phyloP scores from a whole-genome alignment of 129 eudicot species.

The Chrysanthemum lavandulifolium region DNA sequence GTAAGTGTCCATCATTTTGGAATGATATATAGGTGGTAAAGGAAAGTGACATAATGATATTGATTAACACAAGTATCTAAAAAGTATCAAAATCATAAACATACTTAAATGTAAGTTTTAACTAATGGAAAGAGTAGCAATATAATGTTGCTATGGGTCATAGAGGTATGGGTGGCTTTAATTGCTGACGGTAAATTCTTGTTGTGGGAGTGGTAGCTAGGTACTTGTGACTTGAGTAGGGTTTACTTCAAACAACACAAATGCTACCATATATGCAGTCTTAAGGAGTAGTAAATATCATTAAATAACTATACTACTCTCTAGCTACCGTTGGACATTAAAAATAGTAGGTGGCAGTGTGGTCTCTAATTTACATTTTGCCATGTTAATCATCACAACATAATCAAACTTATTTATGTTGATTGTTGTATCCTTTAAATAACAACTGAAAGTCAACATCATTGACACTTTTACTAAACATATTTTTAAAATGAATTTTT shows the following conservation, averaged over 20 bases:
- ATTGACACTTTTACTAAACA: neutral
- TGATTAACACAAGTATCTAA: neutral
- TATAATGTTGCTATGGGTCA: neutral
- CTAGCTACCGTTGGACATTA: constrained; percentile 28
- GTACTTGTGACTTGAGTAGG: constrained; percentile 12
- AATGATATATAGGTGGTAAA: neutral
- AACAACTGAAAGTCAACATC: neutral
- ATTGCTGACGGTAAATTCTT: constrained; percentile 16
- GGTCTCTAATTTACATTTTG: constrained; percentile 2
- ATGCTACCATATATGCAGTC: constrained; percentile 10
- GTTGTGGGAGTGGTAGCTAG: constrained; percentile 4
- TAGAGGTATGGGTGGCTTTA: constrained; percentile 9
- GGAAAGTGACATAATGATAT: neutral
- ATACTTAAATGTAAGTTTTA: neutral
- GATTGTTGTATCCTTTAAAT: no score
- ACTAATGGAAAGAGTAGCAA: neutral
- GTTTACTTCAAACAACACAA: neutral
- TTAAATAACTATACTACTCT: constrained; percentile 1
- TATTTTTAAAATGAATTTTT: neutral
- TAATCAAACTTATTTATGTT: no score
- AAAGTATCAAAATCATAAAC: neutral
- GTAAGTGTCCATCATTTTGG: neutral
- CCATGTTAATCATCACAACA: neutral
- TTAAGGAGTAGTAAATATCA: constrained; percentile 4
- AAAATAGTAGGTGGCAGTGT: constrained; percentile 18